These are phyloP conservation scores for Aspergillus brunneoviolaceus DNA, from an alignment of 2,329 filamentous ascomycete genomes.

Conservation along the genomic window DNA sequence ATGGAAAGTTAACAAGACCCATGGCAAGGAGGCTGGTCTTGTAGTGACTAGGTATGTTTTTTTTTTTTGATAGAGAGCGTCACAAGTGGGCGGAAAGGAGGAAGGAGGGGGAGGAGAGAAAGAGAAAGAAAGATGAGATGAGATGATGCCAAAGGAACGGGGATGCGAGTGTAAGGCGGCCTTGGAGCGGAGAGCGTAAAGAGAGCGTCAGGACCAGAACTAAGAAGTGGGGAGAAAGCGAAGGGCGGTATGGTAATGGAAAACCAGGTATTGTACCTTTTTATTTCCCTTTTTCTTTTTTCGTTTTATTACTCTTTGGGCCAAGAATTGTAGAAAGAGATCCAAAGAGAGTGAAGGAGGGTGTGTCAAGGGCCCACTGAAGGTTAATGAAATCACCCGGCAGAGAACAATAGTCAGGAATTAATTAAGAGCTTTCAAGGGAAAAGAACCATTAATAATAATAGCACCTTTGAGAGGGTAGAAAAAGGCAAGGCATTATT, in stretches of 20 bases:
- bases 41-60: constrained; percentile 7
- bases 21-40: constrained; percentile 18
- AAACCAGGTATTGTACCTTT: constrained; percentile 15
- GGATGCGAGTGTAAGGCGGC: constrained; percentile 23
- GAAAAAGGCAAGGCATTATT: too few relatives aligned
- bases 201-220: constrained; percentile 10
- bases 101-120: constrained; percentile 12
- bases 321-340: not conserved
- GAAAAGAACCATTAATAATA: constrained; percentile 2
- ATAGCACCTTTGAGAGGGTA: not conserved
- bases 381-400: constrained; percentile 9
- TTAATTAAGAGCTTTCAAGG: not conserved
- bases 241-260: not conserved
- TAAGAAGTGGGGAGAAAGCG: constrained; percentile 18
- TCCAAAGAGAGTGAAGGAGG: not conserved
- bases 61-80: constrained; percentile 6
- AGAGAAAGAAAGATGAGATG: constrained; percentile 20
- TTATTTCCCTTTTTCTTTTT: not conserved
- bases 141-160: constrained; percentile 29
- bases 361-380: constrained; percentile 4
- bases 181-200: constrained; percentile 20
- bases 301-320: constrained; percentile 4
- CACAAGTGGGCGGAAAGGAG: constrained; percentile 22
- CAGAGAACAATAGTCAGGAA: constrained; percentile 4
- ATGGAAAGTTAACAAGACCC: constrained; percentile 19